Base-by-base conservation (phyloP, 2,329 filamentous ascomycete genomes). In the Aspergillus pseudoglaucus region DNA sequence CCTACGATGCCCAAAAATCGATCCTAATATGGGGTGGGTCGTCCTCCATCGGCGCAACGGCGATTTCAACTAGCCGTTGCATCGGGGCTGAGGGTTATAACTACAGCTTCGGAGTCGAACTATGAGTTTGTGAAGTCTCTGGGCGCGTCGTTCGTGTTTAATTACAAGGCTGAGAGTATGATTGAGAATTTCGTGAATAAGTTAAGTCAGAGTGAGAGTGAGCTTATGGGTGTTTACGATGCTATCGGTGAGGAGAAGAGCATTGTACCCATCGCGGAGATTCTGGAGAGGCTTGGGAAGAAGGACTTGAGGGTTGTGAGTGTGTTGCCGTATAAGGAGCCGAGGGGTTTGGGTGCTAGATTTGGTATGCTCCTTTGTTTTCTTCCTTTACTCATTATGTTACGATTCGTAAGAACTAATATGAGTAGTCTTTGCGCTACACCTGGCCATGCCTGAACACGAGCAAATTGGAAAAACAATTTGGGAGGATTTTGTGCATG, bases 11-110 rank as follows among this genome's bases (percentile, higher is more conserved):
- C 4, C 38, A 30, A 3, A 22, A 49, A n/a, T 35, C 18, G 3
- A 6, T 75, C 0, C 54, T 80, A 4, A 59, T 80, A 12, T 80
- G 75, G 73, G 77, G 77, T n/a, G 79, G 77, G 0, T 69, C 73
- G 2, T 71, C 72, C 0, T 67, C 65, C 17, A 74, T 77, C 2
- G 76, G 77, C 0, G 66, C 66, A 27, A 64, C 59, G 3, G 72
- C 70, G 0, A 70, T 76, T 76, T 39, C 74, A 77, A 48, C 56
- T 75, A 4, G 72, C 70, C 0, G 62, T 57, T 0, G 67, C 65
- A 0, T 56, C 69, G 10, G 72, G 73, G 4, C 65, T 71, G 45
- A 64, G 66, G 20, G 70, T 76, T 8, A 54, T 70, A 46, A 60
- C 61, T 1, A 70, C 72, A 0, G 64, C 66, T 0, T 68, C 67